A percentile compares a stretch with the other conserved stretches of the same genome.
These are phyloP conservation scores for Aspergillus bertholletiae DNA, from an alignment of 495 filamentous ascomycete species.

Conservation along the genomic window DNA sequence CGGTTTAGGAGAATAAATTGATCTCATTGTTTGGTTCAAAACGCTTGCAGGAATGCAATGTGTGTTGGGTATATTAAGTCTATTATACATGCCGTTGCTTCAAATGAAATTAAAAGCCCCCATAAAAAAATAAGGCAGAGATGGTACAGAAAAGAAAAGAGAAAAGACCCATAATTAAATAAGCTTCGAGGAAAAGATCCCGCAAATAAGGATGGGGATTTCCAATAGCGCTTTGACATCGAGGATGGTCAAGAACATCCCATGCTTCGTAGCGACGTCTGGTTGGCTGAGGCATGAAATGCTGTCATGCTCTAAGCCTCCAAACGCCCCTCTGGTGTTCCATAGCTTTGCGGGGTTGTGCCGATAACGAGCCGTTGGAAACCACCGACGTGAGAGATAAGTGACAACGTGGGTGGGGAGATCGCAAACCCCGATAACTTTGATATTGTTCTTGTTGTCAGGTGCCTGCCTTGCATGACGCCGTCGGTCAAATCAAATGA, in stretches of 20 bases:
- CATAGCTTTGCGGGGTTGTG: constrained; percentile 16
- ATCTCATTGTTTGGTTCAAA: not conserved
- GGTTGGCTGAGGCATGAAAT: not conserved
- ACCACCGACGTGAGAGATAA: constrained; percentile 9
- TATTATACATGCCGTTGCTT: constrained; percentile 44
- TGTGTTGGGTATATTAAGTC: constrained; percentile 48
- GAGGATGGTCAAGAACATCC: not conserved
- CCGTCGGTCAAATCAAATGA: not conserved
- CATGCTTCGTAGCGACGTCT: constrained; percentile 2
- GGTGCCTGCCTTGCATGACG: constrained; percentile 6
- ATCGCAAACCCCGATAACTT: constrained; percentile 3
- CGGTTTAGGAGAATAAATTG: not conserved
- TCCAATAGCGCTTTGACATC: constrained; percentile 13
- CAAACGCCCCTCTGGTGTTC: not conserved
- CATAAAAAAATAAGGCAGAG: constrained; percentile 14
- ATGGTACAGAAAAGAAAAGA: constrained; percentile 10
- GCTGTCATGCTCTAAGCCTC: not conserved
- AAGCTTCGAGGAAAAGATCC: not conserved
- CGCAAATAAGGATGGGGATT: constrained; percentile 5
- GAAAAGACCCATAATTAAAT: constrained; percentile 12
- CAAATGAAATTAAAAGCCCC: constrained; percentile 10
- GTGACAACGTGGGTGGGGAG: constrained; percentile 6
- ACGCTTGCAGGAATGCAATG: constrained; percentile 18
- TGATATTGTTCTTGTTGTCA: constrained; percentile 11
- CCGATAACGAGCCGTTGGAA: constrained; percentile 8